Conservation (phyloP, 2,329 filamentous ascomycete genomes). For the Moelleriella libera region DNA sequence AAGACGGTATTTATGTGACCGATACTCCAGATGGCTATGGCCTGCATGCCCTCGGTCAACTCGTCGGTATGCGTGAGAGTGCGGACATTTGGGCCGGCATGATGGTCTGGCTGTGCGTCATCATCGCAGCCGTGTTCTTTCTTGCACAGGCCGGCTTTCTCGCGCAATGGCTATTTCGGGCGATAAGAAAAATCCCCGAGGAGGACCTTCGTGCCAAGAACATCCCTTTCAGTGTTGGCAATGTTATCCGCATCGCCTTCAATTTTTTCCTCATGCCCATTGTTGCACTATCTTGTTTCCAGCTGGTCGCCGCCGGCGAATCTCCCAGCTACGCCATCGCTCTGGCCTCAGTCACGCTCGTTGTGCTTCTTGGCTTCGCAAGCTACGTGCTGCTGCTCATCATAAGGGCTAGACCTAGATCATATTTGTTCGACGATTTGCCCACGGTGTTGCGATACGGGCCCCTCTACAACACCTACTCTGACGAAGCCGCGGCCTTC, state of each 20-base stretch:
- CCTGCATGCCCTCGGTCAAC: conserved; percentile 62
- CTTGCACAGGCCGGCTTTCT: conserved; percentile 67
- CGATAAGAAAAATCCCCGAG: conserved; percentile 56
- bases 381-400: conserved; percentile 73
- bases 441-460: conserved; percentile 82
- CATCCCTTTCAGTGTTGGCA: conserved; percentile 70
- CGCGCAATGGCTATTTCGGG: conserved; percentile 61
- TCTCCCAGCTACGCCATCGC: conserved; percentile 61
- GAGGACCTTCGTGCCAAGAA: conserved; percentile 88
- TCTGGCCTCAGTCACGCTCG: conserved; percentile 60
- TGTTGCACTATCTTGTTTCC: conserved; percentile 77
- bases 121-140: conserved; percentile 53
- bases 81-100: conserved; percentile 88
- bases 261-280: conserved; percentile 86
- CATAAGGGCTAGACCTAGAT: conserved; percentile 64
- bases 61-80: conserved; percentile 63
- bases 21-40: conserved; percentile 75
- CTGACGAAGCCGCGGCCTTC: conserved; percentile 82
- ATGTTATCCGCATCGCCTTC: conserved; percentile 73
- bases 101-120: conserved; percentile 77
- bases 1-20: conserved; percentile 77
- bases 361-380: conserved; percentile 59
- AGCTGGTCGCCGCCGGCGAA: conserved; percentile 60
- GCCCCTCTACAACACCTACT: conserved; percentile 93
- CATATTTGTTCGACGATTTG: conserved; percentile 85